Conservation (phyloP, 164 flowering plant species). For the Berberis vulgaris region DNA sequence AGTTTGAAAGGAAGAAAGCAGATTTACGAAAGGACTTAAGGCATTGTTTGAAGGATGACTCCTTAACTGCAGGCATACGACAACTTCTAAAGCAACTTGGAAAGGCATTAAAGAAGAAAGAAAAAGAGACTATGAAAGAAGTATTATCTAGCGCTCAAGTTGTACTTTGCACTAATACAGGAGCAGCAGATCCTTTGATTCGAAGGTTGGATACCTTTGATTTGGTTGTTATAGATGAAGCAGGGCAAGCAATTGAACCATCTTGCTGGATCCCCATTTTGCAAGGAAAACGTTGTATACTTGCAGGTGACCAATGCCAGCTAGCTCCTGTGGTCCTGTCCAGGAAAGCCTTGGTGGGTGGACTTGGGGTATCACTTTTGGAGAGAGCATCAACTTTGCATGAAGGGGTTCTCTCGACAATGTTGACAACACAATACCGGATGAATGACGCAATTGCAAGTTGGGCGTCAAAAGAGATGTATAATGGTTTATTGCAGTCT, state of each 20-base stretch:
- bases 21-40: slow-evolving; percentile 71
- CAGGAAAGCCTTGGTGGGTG: slow-evolving; percentile 78
- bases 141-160: slow-evolving; percentile 68
- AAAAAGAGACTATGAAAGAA: slow-evolving; percentile 74
- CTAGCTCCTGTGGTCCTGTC: slow-evolving; percentile 88
- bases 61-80: slow-evolving; percentile 90
- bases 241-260: slow-evolving; percentile 92
- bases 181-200: slow-evolving; percentile 80
- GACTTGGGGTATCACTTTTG: slow-evolving; percentile 77
- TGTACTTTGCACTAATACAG: slow-evolving; percentile 80
- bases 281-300: slow-evolving; percentile 78
- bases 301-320: slow-evolving; percentile 87
- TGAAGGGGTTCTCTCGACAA: slow-evolving; percentile 55
- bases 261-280: slow-evolving; percentile 89
- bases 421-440: slow-evolving; percentile 71
- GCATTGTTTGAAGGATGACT: slow-evolving; percentile 73
- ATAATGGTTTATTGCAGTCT: slow-evolving; percentile 58
- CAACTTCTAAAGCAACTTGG: slow-evolving; percentile 89
- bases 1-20: slow-evolving; percentile 74
- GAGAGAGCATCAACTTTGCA: slow-evolving; percentile 73
- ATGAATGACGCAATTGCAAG: slow-evolving; percentile 89
- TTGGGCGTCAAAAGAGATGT: slow-evolving; percentile 98
- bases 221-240: slow-evolving; percentile 88
- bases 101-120: slow-evolving; percentile 69
- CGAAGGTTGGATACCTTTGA: slow-evolving; percentile 65